Evolutionary conservation across 148 eudicot species (phyloP), one percentile per base, ranked within the genome.

Genomic region (Vaccinium macrocarpon): DNA sequence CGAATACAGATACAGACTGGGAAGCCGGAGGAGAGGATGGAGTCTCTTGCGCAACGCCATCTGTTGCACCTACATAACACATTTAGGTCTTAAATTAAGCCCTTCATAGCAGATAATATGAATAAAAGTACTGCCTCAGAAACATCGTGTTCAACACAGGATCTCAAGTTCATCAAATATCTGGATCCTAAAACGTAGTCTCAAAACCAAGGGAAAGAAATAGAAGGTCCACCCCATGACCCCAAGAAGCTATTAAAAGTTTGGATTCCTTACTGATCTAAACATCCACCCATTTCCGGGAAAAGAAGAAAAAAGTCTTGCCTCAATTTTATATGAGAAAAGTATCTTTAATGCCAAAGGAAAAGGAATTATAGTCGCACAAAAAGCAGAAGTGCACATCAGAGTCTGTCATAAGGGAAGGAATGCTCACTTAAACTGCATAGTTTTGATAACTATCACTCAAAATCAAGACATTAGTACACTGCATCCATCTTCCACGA

Each of bases 61-160:
- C 79, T n/a, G 87, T 74, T 74, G 53, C 84, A 85, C 81, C 87
- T 81, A 76, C 48, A 75, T 2, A 80, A 25, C 68, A 74, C 16
- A 53, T 52, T 51, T 51, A 70, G 50, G 84, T 71, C 82, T 72
- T 59, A 61, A 42, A 49, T 38, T 80, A 50, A 80, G 73, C 82
- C 72, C 32, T 42, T 42, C 35, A 78, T 16, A 52, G 66, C 78
- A 82, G 32, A 53, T 52, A 18, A 8, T 32, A 9, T 2, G 21
- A 52, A 53, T 21, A 52, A 32, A 53, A 66, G 18, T 64, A 48
- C 32, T 10, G 51, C 48, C 42, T 13, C 1, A 29, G 64, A 82
- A 82, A 68, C 18, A 9, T 12, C 21, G 27, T 1, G 21, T 46
- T 29, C 70, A 8, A 21, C n/a, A 46, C 19, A 61, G 10, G 11